phyloP scores from a whole-genome alignment of 805 yeast genomes.

The Saccharomycopsis sp. region DNA sequence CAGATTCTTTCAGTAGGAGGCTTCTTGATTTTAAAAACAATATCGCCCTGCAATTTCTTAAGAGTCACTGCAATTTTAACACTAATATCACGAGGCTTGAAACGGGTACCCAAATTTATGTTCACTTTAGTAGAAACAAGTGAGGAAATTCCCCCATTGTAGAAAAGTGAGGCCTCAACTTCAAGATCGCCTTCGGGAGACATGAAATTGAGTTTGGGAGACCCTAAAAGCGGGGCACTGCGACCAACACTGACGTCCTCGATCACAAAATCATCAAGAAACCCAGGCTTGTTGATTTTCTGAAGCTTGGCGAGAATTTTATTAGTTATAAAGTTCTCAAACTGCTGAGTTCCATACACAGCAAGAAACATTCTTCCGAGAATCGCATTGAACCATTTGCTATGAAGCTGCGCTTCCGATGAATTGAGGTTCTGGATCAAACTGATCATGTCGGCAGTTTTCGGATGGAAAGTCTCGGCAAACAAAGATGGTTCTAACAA shows the following conservation, averaged over 20 bases:
- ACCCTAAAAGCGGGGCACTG: conserved; percentile 73
- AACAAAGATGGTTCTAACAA: conserved; percentile 49
- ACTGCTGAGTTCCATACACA: conserved; percentile 61
- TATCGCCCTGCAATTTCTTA: conserved; percentile 64
- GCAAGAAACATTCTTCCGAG: conserved; percentile 78
- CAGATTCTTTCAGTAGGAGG: conserved; percentile 89
- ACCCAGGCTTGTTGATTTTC: conserved; percentile 80
- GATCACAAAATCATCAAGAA: conserved; percentile 75
- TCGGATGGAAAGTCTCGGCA: conserved; percentile 70
- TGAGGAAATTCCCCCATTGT: conserved; percentile 69
- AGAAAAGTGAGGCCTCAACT: conserved; percentile 54
- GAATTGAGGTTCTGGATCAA: conserved; percentile 74
- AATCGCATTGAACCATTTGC: conserved; percentile 88
- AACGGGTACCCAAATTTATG: conserved; percentile 67
- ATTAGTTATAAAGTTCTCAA: conserved; percentile 50
- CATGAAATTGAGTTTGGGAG: conserved; percentile 60
- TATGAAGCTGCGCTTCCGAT: conserved; percentile 73
- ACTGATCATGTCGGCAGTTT: conserved; percentile 62
- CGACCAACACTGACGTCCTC: conserved; percentile 68
- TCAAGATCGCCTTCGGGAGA: conserved; percentile 75
- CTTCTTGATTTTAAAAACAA: conserved; percentile 66
- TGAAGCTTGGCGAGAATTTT: conserved; percentile 67
- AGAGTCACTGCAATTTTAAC: conserved; percentile 65
- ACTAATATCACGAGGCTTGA: conserved; percentile 70
- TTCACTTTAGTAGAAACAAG: conserved; percentile 77